phyloP scores from a whole-genome alignment of 176 grass and related monocot species.

The Triticum turgidum region DNA sequence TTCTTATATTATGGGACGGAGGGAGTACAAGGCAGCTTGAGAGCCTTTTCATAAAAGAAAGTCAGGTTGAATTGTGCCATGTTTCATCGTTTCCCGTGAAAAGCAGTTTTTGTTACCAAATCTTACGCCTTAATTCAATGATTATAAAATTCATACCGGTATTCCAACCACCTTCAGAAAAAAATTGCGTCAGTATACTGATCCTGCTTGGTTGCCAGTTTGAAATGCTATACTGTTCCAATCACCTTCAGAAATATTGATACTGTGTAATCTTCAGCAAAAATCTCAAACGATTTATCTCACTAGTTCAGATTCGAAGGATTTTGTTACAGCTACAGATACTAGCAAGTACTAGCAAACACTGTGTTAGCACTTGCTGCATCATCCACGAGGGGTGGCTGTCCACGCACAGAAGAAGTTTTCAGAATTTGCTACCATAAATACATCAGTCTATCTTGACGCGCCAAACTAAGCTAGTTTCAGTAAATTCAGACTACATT shows the following conservation, averaged over 20 bases:
- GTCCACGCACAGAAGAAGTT: not conserved
- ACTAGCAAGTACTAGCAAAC: not conserved
- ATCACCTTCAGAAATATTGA: conserved; percentile 1
- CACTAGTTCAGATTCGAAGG: not conserved
- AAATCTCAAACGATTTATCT: not conserved
- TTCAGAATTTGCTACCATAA: not conserved
- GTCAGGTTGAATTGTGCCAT: not conserved
- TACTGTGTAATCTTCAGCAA: not conserved
- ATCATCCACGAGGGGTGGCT: not conserved
- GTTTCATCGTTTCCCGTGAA: not conserved
- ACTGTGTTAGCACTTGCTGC: not conserved
- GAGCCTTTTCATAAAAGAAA: not conserved
- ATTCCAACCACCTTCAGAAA: not conserved
- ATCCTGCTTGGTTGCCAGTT: not conserved
- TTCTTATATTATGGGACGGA: no score
- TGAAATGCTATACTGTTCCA: not conserved
- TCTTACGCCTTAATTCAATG: not conserved
- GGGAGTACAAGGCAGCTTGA: not conserved
- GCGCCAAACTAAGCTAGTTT: not conserved
- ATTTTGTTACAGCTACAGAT: not conserved
- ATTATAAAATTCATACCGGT: not conserved
- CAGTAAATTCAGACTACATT: not conserved
- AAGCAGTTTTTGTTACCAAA: not conserved
- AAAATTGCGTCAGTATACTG: not conserved
- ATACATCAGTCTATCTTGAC: not conserved